Evolutionary conservation across 192 early-diverging fungal genomes (phyloP).

Genomic region (Coemansia sp.): DNA sequence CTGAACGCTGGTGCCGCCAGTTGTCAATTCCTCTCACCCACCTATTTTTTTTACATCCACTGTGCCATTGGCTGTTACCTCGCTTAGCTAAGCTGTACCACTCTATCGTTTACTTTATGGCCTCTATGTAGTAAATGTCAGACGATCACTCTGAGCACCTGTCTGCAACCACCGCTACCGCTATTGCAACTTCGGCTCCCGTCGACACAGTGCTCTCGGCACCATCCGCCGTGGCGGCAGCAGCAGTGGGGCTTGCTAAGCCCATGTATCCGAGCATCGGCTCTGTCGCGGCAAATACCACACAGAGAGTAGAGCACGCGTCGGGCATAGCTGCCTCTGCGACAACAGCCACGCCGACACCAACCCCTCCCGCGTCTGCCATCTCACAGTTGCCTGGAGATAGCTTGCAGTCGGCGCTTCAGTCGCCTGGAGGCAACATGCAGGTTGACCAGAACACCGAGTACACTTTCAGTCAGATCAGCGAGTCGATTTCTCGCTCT

Average conservation of each 20-base stretch:
- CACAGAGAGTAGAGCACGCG: not conserved
- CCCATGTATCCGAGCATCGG: slow-evolving; percentile 5
- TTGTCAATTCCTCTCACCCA: not conserved
- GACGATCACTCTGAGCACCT: slow-evolving; percentile 30
- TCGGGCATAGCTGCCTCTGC: not conserved
- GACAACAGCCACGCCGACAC: not conserved
- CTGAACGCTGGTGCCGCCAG: not conserved
- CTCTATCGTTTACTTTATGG: not conserved
- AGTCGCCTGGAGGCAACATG: not conserved
- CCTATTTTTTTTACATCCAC: not conserved
- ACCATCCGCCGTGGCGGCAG: slow-evolving; percentile 5
- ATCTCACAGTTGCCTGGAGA: not conserved
- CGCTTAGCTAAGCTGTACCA: not conserved
- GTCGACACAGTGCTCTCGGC: slow-evolving; percentile 5
- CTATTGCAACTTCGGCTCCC: slow-evolving; percentile 4
- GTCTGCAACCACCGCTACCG: slow-evolving; percentile 9
- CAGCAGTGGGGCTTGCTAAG: not conserved
- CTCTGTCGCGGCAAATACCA: not conserved
- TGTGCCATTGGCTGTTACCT: not conserved
- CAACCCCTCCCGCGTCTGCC: not conserved
- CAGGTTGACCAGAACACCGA: slow-evolving; percentile 1
- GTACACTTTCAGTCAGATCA: slow-evolving; percentile 10
- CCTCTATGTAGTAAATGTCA: slow-evolving; percentile 50
- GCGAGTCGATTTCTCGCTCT: slow-evolving; percentile 7
- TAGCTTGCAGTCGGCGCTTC: not conserved